Evolutionary conservation across 1,284 basidiomycete species (phyloP).

Genomic region (Mycena citricolor): DNA sequence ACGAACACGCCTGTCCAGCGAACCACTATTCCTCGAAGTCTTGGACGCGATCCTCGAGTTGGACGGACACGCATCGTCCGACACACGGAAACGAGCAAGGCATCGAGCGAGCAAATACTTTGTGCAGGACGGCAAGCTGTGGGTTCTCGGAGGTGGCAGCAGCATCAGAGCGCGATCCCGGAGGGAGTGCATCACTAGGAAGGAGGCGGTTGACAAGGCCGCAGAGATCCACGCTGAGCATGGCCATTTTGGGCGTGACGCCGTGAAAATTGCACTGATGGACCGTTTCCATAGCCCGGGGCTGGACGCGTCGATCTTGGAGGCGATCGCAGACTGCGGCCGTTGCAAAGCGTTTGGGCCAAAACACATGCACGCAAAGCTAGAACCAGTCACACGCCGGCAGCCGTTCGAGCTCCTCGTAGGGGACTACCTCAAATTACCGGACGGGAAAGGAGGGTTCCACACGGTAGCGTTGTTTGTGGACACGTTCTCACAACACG

Average conservation of each 20-base stretch:
- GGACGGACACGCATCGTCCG: slow-evolving; percentile 9
- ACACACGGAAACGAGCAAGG: slow-evolving; percentile 21
- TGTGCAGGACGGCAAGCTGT: slow-evolving; percentile 33
- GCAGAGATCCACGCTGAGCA: slow-evolving; percentile 21
- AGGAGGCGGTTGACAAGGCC: slow-evolving; percentile 24
- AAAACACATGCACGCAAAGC: slow-evolving; percentile 28
- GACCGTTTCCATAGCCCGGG: slow-evolving; percentile 29
- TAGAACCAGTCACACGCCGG: slow-evolving; percentile 35
- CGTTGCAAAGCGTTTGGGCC: slow-evolving; percentile 30
- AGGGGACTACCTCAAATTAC: slow-evolving; percentile 33
- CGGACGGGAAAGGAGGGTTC: slow-evolving; percentile 33
- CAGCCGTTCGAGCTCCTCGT: slow-evolving; percentile 38
- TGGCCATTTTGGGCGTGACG: slow-evolving; percentile 33
- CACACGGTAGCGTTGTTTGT: slow-evolving; percentile 4
- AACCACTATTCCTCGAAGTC: slow-evolving; percentile 29
- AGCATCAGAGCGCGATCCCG: slow-evolving; percentile 17
- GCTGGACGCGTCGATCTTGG: slow-evolving; percentile 30
- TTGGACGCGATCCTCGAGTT: slow-evolving; percentile 28
- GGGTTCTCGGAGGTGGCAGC: slow-evolving; percentile 27
- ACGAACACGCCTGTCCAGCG: slow-evolving; percentile 7
- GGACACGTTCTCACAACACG: slow-evolving; percentile 1
- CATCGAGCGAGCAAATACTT: slow-evolving; percentile 30
- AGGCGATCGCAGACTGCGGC: slow-evolving; percentile 32
- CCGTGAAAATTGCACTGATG: slow-evolving; percentile 28
- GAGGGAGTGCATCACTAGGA: slow-evolving; percentile 21